Conservation (phyloP, 148 eudicot species). For the Tetragonia tetragonoides region DNA sequence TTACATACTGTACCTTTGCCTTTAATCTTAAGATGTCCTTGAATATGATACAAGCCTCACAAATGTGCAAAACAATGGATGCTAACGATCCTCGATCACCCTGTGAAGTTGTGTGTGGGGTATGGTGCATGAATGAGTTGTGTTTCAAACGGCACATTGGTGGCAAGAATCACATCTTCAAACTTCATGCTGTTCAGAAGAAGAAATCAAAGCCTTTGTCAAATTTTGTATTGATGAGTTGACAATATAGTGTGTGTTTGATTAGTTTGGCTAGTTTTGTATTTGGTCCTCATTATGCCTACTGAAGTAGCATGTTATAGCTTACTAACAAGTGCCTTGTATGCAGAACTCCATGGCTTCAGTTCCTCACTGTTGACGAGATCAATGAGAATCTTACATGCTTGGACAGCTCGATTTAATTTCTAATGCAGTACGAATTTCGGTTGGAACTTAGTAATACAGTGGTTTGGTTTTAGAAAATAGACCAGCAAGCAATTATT, state of each 20-base stretch:
- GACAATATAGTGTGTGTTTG: not conserved
- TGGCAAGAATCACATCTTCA: constrained; percentile 30
- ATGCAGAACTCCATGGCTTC: too few relatives aligned
- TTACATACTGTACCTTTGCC: not conserved
- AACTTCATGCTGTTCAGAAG: constrained; percentile 16
- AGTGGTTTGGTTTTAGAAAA: too few relatives aligned
- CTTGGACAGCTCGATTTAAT: too few relatives aligned
- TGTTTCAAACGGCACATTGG: constrained; percentile 22
- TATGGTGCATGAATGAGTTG: constrained; percentile 35
- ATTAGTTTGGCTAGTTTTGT: not conserved
- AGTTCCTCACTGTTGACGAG: too few relatives aligned
- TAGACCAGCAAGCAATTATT: too few relatives aligned
- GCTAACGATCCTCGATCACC: not conserved
- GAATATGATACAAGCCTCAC: constrained; percentile 43
- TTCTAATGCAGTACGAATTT: too few relatives aligned
- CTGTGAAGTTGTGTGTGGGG: constrained; percentile 21
- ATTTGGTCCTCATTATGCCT: too few relatives aligned
- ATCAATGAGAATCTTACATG: too few relatives aligned
- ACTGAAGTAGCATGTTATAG: too few relatives aligned
- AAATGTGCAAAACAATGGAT: constrained; percentile 11
- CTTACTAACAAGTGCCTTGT: too few relatives aligned
- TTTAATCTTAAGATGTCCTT: constrained; percentile 38
- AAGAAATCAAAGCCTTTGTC: not conserved
- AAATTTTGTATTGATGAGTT: not conserved
- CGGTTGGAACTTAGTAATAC: too few relatives aligned